These are phyloP conservation scores for Pythium aristosporum DNA, from an alignment of 352 stramenopile species.

Conservation along the genomic window DNA sequence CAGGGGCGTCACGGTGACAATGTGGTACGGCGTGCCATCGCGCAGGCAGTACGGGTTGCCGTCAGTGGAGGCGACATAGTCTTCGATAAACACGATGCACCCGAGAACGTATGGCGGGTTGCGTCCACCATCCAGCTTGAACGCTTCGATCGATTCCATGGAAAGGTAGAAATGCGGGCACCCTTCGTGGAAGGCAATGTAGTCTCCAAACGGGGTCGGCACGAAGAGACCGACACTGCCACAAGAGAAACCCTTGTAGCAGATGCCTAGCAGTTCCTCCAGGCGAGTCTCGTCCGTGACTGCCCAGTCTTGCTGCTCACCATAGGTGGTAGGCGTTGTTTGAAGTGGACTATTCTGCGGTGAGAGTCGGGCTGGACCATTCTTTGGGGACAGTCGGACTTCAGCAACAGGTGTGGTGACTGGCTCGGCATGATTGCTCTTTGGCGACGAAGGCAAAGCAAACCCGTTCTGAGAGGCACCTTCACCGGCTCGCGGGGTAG, in stretches of 20 bases:
- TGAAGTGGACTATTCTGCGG: neutral
- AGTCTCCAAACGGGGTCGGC: constrained; percentile 77
- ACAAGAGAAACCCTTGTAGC: constrained; percentile 77
- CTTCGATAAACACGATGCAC: constrained; percentile 82
- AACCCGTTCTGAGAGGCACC: constrained; percentile 6
- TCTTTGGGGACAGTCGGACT: constrained; percentile 4
- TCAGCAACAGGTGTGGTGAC: neutral
- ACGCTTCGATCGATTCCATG: constrained; percentile 72
- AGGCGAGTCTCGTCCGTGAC: constrained; percentile 59
- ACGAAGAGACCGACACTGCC: constrained; percentile 78
- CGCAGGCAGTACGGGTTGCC: constrained; percentile 70
- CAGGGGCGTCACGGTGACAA: constrained; percentile 67
- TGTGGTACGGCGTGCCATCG: constrained; percentile 70
- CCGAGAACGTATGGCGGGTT: constrained; percentile 80
- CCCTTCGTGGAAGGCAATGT: constrained; percentile 85
- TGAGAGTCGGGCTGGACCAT: neutral
- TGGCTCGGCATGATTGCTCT: neutral
- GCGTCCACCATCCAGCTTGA: constrained; percentile 61
- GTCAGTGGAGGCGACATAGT: constrained; percentile 60
- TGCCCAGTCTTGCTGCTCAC: constrained; percentile 44
- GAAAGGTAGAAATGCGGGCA: constrained; percentile 83
- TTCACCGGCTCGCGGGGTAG: constrained; percentile 19
- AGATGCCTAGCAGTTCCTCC: constrained; percentile 77
- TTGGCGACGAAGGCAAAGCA: constrained; percentile 7
- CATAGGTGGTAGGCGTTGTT: constrained; percentile 16